A percentile compares a stretch with the other conserved stretches of the same genome.
These are phyloP conservation scores for Terfezia claveryi DNA, from an alignment of 495 filamentous ascomycete genomes.

Conservation along the genomic window DNA sequence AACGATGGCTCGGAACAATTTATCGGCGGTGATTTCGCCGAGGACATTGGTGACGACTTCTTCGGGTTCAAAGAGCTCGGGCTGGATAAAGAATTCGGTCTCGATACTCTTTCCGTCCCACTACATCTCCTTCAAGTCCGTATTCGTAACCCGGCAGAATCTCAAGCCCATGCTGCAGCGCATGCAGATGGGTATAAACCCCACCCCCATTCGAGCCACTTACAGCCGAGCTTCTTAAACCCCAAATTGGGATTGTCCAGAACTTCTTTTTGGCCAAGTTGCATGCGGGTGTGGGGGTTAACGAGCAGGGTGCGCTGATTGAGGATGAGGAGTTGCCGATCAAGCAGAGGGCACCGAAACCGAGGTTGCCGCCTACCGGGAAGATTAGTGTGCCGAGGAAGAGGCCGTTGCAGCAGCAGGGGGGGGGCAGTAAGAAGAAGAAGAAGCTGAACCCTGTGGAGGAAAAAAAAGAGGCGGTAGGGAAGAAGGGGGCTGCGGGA, in stretches of 20 bases:
- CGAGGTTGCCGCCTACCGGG: conserved; percentile 79
- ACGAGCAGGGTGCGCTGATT: conserved; percentile 57
- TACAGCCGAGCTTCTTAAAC: conserved; percentile 49
- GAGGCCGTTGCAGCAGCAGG: conserved; percentile 54
- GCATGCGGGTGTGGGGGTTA: conserved; percentile 37
- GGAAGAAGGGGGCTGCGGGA: conserved; percentile 2
- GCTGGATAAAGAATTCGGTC: conserved; percentile 69
- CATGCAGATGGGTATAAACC: conserved; percentile 41
- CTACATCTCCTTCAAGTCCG: conserved; percentile 83
- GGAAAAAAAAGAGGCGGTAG: conserved; percentile 5
- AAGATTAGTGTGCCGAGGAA: conserved; percentile 88
- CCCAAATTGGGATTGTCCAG: conserved; percentile 66
- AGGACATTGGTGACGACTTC: conserved; percentile 94
- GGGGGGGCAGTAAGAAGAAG: conserved; percentile 51
- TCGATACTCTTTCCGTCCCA: conserved; percentile 69
- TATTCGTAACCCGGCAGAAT: conserved; percentile 58
- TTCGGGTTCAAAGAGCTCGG: conserved; percentile 95
- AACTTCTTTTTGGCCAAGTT: conserved; percentile 79
- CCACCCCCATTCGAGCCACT: conserved; percentile 58
- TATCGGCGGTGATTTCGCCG: conserved; percentile 85
- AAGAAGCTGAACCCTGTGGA: conserved; percentile 20
- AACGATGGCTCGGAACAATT: conserved; percentile 96
- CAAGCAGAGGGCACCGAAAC: conserved; percentile 78
- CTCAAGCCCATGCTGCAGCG: conserved; percentile 38
- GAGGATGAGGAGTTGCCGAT: conserved; percentile 89